Base-by-base conservation (phyloP, 2,329 filamentous ascomycete species). In the Cladosporium oxysporum region DNA sequence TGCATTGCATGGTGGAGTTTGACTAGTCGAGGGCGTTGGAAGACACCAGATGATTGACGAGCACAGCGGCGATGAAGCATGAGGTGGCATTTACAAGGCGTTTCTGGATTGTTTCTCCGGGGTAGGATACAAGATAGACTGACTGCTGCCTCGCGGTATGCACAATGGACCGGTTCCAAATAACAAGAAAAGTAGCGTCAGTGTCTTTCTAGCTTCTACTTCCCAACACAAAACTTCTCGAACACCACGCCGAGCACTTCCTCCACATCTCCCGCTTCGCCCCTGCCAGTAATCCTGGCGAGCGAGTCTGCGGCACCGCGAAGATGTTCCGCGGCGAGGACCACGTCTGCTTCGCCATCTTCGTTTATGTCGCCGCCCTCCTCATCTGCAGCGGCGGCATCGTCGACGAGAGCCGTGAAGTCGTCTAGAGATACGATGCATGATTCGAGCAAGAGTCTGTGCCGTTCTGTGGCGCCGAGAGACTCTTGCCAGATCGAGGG, bases 231-330 rank as follows among this genome's bases (percentile, higher is more conserved):
- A 66, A 80, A 80, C 91, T 96, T 98, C 78, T 98, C 94, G 80
- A 99, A 99, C 4, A 99, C 93, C 26, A 99, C 93, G 0, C 95
- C 95, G 53, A 99, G 80, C 8, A 99, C 92, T 75, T 98, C 95
- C 76, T 99, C 94, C 18, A 98, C 92, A 78, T 98, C 94, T 2
- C 93, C 91, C 49, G 86, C 87, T 72, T 93, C 91, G 0, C 93
- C 93, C 64, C 87, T 87, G 0, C 95, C 95, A 0, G 93, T 98
- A 72, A 98, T 96, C 66, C 88, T 87, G 1, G 92, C 90, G n/a
- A 97, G 83, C 69, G 88, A 89, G 62, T 89, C 87, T 0, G 92
- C 93, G 14, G 93, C 93, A 70, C 87, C 88, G 52, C 95, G 89
- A 64, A 99, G 83, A 75, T 93, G 88, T 78, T 99, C 95, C 0